Evolutionary conservation across 2,329 filamentous ascomycete species (phyloP), one percentile per base, ranked within the genome.

Genomic region (Triangularia setosa): DNA sequence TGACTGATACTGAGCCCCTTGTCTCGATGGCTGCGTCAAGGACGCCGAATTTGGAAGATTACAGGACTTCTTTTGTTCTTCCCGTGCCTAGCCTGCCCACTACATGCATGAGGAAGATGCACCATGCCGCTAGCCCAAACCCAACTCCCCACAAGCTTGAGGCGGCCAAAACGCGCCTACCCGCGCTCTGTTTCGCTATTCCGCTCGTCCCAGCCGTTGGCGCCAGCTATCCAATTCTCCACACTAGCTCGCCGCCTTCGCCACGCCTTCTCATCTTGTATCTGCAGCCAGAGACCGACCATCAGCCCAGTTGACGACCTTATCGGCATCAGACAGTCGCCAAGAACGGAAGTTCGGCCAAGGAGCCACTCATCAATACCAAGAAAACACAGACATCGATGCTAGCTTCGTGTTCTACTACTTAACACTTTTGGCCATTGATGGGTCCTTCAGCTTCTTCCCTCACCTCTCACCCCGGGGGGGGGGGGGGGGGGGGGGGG

Each of bases 211-310:
- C 57, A 59, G 23, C 35, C 23, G 57, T 52, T 59, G 57, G 21
- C 4, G 33, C 57, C 23, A 59, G 24, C 57, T 59, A n/a, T 44
- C 24, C 24, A 25, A 14, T 59, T 40, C 30, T 59, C 57, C 33
- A 35, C 57, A 48, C 35, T 48, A 59, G 57, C 57, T 59, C 57
- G 57, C 57, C 33, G 35, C 33, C 30, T 18, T 59, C 18, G 33
- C 57, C 12, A 48, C 14, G 35, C 57, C 33, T 58, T 59, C 57
- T 59, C 57, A 59, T 59, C 35, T 59, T 59, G 57, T 35, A 28
- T 59, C 52, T 55, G 52, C 52, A 24, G 52, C 52, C 25, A 55
- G 16, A 44, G 4, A 55, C n/a, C n/a, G 30, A 33, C 52, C 52
- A 55, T 55, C 52, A 55, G 52, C 48, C 33, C 33, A 40, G 33